phyloP scores from a whole-genome alignment of 768 basidiomycete species.

The Hydnum rufescens region DNA sequence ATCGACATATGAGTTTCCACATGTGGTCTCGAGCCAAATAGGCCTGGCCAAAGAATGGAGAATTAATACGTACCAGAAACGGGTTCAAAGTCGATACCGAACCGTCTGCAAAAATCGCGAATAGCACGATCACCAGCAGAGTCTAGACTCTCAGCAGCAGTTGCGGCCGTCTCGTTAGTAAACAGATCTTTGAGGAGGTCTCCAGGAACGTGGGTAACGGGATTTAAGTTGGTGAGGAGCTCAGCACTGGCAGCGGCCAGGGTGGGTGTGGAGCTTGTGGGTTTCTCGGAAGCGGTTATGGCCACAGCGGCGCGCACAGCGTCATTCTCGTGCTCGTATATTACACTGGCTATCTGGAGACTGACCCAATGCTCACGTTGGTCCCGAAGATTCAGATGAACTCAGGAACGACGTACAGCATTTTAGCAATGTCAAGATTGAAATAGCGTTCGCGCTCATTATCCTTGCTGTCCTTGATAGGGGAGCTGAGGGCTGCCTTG shows the following conservation, averaged over 20 bases:
- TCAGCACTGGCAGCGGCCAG: neutral
- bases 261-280: neutral
- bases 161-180: neutral
- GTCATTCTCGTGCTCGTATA: conserved; percentile 6
- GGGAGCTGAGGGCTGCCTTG: neutral
- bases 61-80: conserved; percentile 1
- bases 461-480: neutral
- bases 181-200: neutral
- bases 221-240: neutral
- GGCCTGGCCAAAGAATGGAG: too few relatives aligned
- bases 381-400: neutral
- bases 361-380: conserved; percentile 2
- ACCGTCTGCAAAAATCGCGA: conserved; percentile 1
- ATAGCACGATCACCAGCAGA: conserved; percentile 2
- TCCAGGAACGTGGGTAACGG: neutral
- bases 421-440: conserved; percentile 8
- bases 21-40: too few relatives aligned
- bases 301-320: neutral
- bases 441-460: conserved; percentile 4
- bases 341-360: conserved; percentile 8
- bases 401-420: conserved; percentile 3
- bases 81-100: conserved; percentile 7
- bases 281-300: neutral
- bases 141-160: neutral
- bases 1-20: too few relatives aligned